Percentiles rank a stretch among this genome's conserved stretches.
Conservation (phyloP, 345 rosid genomes). For the Camelina hispida region DNA sequence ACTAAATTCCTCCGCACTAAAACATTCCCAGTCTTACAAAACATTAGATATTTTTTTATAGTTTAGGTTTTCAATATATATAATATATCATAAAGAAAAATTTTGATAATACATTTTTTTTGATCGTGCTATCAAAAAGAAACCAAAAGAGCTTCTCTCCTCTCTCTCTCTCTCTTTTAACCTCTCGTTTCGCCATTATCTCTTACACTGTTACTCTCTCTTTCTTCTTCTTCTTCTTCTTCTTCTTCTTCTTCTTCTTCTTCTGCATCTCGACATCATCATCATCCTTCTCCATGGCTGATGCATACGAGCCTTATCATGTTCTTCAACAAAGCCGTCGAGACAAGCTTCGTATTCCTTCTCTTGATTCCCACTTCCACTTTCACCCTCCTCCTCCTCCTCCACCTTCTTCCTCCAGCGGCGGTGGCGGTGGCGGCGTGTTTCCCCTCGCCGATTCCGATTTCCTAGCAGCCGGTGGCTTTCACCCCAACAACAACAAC, state of each 20-base stretch:
- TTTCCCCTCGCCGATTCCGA: conserved; percentile 62
- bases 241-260: conserved; percentile 35
- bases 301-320: conserved; percentile 88
- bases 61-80: conserved; percentile 1
- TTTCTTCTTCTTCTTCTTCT: conserved; percentile 37
- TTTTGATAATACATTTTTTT: conserved; percentile 17
- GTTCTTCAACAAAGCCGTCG: conserved; percentile 91
- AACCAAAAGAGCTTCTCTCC: conserved; percentile 30
- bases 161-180: conserved; percentile 38
- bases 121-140: conserved; percentile 42
- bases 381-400: conserved; percentile 37
- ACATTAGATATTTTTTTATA: conserved; percentile 15
- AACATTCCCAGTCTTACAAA: conserved; percentile 19
- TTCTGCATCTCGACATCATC: conserved; percentile 4
- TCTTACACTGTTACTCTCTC: conserved; percentile 54
- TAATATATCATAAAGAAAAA: neutral
- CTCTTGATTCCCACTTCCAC: conserved; percentile 44
- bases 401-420: conserved; percentile 36
- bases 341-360: conserved; percentile 76
- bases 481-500: conserved; percentile 51
- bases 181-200: conserved; percentile 73
- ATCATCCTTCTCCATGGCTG: conserved; percentile 42
- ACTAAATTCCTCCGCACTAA: conserved; percentile 13
- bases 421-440: conserved; percentile 44
- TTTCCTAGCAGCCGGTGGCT: conserved; percentile 55